These are phyloP conservation scores for Pyrenochaeta sp. DNA, from an alignment of 2,329 filamentous ascomycete species.

Conservation along the genomic window DNA sequence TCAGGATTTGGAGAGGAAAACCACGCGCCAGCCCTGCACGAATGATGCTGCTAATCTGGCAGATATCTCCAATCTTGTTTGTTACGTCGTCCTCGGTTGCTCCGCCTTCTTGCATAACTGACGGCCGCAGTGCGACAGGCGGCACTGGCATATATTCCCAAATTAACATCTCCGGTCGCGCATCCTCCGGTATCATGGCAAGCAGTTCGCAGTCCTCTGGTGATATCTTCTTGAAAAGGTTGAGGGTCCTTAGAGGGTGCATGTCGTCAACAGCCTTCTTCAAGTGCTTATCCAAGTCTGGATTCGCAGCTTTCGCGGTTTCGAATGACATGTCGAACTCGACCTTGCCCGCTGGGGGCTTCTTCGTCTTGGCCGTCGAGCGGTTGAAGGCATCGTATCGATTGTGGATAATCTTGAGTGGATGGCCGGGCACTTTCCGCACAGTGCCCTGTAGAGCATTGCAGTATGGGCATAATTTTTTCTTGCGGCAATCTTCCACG, in stretches of 20 bases:
- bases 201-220: conserved; percentile 89
- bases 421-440: conserved; percentile 79
- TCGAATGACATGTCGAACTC: conserved; percentile 87
- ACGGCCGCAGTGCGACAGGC: conserved; percentile 92
- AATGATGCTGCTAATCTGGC: conserved; percentile 89
- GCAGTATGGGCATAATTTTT: conserved; percentile 82
- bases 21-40: conserved; percentile 83
- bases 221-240: conserved; percentile 88
- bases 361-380: conserved; percentile 86
- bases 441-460: conserved; percentile 87
- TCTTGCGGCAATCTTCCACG: conserved; percentile 88
- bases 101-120: conserved; percentile 89
- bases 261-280: conserved; percentile 94
- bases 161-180: conserved; percentile 93
- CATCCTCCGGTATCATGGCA: conserved; percentile 85
- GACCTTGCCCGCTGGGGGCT: conserved; percentile 80
- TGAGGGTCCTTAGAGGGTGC: conserved; percentile 86
- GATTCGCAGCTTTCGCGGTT: conserved; percentile 77
- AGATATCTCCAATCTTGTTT: conserved; percentile 95
- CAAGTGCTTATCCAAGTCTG: conserved; percentile 88
- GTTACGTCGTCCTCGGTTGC: conserved; percentile 98
- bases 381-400: conserved; percentile 89
- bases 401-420: conserved; percentile 94
- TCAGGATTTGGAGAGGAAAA: conserved; percentile 84
- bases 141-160: conserved; percentile 97